These are phyloP conservation scores for Herpotrichia juniperi DNA, from an alignment of 2,329 filamentous ascomycete genomes.

Conservation along the genomic window DNA sequence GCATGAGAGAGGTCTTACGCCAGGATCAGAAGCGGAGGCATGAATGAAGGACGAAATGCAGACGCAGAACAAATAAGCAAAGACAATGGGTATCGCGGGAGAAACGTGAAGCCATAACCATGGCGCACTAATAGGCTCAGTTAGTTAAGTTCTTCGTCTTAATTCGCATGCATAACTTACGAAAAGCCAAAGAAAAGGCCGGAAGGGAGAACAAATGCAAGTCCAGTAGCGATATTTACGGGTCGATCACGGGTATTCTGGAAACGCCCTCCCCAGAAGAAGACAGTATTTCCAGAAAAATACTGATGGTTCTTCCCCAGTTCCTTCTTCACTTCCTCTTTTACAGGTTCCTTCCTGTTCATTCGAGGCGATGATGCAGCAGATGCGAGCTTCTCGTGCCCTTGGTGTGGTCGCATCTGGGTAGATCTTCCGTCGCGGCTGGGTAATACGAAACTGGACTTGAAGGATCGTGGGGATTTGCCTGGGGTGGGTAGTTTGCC, in stretches of 20 bases:
- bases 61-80: conserved; percentile 89
- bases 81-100: conserved; percentile 85
- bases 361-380: conserved; percentile 76
- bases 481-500: conserved; percentile 64
- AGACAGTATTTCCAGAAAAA: conserved; percentile 91
- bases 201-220: conserved; percentile 78
- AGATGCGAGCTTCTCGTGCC: conserved; percentile 84
- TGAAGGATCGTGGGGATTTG: conserved; percentile 77
- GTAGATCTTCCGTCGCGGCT: conserved; percentile 58
- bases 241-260: conserved; percentile 88
- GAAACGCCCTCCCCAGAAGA: conserved; percentile 82
- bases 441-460: conserved; percentile 74
- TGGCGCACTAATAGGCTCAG: conserved; percentile 60
- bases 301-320: conserved; percentile 84
- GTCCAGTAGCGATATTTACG: conserved; percentile 84
- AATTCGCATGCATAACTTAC: conserved; percentile 47
- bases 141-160: conserved; percentile 15
- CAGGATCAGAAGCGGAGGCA: conserved; percentile 89
- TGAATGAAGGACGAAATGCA: conserved; percentile 94
- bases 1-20: conserved; percentile 66
- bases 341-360: conserved; percentile 49
- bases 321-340: conserved; percentile 48
- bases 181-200: conserved; percentile 86
- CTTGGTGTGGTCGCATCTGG: conserved; percentile 57
- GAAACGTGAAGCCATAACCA: conserved; percentile 88